These are phyloP conservation scores for Kodamaea restingae DNA, from an alignment of 805 yeast genomes.

Conservation along the genomic window DNA sequence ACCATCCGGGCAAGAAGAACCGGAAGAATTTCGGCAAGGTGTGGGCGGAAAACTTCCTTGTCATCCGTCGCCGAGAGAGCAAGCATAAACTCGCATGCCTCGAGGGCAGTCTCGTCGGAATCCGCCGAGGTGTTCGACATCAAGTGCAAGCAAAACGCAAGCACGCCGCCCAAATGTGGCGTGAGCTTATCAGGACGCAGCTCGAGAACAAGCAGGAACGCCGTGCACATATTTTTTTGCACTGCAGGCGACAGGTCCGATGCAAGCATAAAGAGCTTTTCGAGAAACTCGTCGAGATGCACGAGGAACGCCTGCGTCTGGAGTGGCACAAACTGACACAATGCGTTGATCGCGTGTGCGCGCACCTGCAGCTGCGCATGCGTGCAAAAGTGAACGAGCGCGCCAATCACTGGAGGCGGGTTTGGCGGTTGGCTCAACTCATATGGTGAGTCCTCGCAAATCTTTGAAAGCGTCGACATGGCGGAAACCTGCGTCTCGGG, in stretches of 20 bases:
- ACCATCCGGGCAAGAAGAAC: constrained; percentile 77
- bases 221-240: constrained; percentile 69
- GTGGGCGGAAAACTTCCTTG: constrained; percentile 45
- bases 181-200: constrained; percentile 73
- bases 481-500: constrained; percentile 63
- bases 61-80: constrained; percentile 54
- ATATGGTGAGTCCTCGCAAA: constrained; percentile 82
- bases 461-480: constrained; percentile 74
- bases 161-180: constrained; percentile 83
- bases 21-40: constrained; percentile 66
- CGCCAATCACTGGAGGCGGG: constrained; percentile 58
- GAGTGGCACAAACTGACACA: constrained; percentile 70
- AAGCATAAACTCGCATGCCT: constrained; percentile 88
- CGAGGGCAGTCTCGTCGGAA: constrained; percentile 76
- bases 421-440: constrained; percentile 52
- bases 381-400: constrained; percentile 60
- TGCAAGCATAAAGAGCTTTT: constrained; percentile 66
- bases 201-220: constrained; percentile 69
- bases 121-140: constrained; percentile 49
- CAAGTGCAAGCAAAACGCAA: constrained; percentile 77
- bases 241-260: constrained; percentile 54
- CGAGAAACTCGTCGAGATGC: constrained; percentile 63
- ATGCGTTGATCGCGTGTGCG: constrained; percentile 61
- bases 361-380: constrained; percentile 45
- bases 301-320: constrained; percentile 62